Evolutionary conservation across 129 eudicot species (phyloP).

Genomic region (Chrysanthemum lavandulifolium): DNA sequence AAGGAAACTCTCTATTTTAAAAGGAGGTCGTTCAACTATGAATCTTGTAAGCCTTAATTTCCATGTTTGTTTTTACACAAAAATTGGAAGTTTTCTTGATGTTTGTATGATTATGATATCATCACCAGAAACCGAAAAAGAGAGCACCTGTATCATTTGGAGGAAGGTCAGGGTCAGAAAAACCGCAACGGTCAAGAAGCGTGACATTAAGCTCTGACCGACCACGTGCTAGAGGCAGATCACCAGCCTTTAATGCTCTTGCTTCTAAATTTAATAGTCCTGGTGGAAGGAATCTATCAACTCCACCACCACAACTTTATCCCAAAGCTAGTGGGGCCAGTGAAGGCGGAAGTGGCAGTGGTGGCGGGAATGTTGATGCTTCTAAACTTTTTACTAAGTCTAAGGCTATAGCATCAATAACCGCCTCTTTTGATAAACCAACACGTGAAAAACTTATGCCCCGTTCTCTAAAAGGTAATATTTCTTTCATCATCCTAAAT

Average conservation of each 20-base stretch:
- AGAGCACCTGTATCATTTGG: constrained; percentile 66
- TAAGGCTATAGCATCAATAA: constrained; percentile 63
- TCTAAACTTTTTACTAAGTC: constrained; percentile 42
- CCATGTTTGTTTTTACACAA: neutral
- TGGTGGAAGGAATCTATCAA: constrained; percentile 67
- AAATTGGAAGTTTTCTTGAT: neutral
- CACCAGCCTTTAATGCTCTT: constrained; percentile 94
- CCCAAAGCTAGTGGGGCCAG: constrained; percentile 32
- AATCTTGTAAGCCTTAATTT: constrained; percentile 34
- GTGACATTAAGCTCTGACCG: constrained; percentile 70
- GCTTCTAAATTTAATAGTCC: constrained; percentile 83
- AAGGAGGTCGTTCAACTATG: constrained; percentile 52
- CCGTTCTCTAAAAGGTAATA: constrained; percentile 64
- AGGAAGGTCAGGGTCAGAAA: constrained; percentile 82
- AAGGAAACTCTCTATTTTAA: constrained; percentile 65
- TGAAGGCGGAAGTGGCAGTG: constrained; percentile 7
- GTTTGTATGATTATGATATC: neutral
- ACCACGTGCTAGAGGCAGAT: constrained; percentile 83
- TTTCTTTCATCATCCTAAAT: neutral
- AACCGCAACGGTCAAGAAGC: constrained; percentile 91
- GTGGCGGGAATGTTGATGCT: constrained; percentile 38
- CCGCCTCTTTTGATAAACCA: constrained; percentile 58
- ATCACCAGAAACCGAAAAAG: constrained; percentile 76
- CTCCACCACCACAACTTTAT: constrained; percentile 86
- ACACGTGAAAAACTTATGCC: constrained; percentile 51